Conservation (phyloP, 768 basidiomycete genomes). For the Boletus eberwhitei region DNA sequence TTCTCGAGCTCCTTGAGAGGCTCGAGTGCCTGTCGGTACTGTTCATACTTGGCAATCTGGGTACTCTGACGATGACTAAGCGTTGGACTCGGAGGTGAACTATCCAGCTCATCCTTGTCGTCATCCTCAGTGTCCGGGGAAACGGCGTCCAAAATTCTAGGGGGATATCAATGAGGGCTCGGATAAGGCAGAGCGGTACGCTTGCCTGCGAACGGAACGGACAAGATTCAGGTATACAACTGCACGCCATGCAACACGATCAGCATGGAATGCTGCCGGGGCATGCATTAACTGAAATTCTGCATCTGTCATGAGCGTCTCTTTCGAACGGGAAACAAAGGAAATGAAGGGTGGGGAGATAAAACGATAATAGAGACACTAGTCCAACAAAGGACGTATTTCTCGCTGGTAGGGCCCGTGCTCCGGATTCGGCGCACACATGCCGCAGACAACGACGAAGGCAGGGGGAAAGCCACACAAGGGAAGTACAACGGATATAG, state of each 20-base stretch:
- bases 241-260: conserved; percentile 81
- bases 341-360: not conserved
- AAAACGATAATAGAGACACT: conserved; percentile 1
- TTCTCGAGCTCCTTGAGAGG: conserved; percentile 71
- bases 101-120: conserved; percentile 55
- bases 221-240: conserved; percentile 89
- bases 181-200: conserved; percentile 9
- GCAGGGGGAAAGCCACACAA: not conserved
- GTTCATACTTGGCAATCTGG: conserved; percentile 56
- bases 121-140: conserved; percentile 58
- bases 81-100: conserved; percentile 49
- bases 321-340: not conserved
- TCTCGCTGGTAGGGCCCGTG: not conserved
- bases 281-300: conserved; percentile 84
- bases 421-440: conserved; percentile 1
- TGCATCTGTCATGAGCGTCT: conserved; percentile 33
- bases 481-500: conserved; percentile 1
- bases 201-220: conserved; percentile 72
- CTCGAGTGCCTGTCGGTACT: conserved; percentile 58
- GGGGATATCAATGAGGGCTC: not conserved
- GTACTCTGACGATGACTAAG: conserved; percentile 40
- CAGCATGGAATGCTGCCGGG: conserved; percentile 71
- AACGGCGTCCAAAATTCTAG: conserved; percentile 71
- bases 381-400: conserved; percentile 5
- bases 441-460: not conserved